Percentiles rank a stretch among this genome's conserved stretches.
phyloP scores from a whole-genome alignment of 768 basidiomycete species.

The Agaricus sinodeliciosus region DNA sequence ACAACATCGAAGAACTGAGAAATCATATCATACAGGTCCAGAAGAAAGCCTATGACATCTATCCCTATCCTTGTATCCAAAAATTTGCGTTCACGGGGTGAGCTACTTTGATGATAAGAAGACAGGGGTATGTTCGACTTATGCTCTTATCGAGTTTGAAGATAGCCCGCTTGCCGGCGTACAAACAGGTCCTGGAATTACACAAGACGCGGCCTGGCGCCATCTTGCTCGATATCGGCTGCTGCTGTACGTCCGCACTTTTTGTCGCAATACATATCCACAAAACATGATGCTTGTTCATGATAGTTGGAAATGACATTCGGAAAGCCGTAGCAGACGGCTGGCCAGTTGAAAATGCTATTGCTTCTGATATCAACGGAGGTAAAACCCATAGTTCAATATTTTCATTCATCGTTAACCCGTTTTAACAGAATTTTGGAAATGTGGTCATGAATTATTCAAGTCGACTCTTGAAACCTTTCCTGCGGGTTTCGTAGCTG shows the following conservation, averaged over 20 bases:
- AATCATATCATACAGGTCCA: constrained; percentile 31
- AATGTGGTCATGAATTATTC: constrained; percentile 55
- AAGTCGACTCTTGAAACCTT: constrained; percentile 41
- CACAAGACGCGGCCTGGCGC: constrained; percentile 19
- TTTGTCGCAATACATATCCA: neutral
- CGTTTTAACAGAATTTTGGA: constrained; percentile 42
- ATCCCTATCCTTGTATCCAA: constrained; percentile 29
- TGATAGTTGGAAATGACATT: constrained; percentile 31
- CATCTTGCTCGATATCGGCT: constrained; percentile 34
- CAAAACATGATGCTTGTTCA: neutral
- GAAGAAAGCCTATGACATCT: constrained; percentile 27
- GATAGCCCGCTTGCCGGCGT: constrained; percentile 26
- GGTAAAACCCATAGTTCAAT: constrained; percentile 15
- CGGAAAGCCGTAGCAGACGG: constrained; percentile 33
- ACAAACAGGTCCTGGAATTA: constrained; percentile 23
- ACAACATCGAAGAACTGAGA: constrained; percentile 29
- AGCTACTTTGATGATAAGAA: neutral
- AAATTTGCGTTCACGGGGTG: constrained; percentile 27
- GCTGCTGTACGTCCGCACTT: constrained; percentile 28
- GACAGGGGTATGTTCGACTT: neutral
- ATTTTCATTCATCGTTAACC: neutral
- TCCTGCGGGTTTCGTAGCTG: constrained; percentile 47
- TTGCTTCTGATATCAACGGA: constrained; percentile 30
- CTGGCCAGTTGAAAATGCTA: constrained; percentile 25
- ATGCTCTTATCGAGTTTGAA: constrained; percentile 15